Base-by-base conservation (phyloP, 139 green algal genomes). In the Spirogloea muscicola region DNA sequence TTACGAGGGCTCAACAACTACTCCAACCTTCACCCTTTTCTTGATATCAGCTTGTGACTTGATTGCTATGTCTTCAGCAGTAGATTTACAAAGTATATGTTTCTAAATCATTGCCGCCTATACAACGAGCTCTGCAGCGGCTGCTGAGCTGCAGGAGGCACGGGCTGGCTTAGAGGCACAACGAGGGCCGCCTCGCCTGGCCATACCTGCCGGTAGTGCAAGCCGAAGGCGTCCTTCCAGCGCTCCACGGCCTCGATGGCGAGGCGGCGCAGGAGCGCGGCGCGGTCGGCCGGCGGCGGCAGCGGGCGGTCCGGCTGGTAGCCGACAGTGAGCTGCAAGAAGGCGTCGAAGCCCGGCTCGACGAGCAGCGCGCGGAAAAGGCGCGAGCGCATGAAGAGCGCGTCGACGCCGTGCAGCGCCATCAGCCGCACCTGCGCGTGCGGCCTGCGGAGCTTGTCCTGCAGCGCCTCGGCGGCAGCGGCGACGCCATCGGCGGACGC, bases 361-460 rank as follows among this genome's bases (percentile, higher is more conserved):
- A n/a, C n/a, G 29, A 79, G 61, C n/a, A 79, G 70, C 6, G 6
- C 25, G 33, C 70, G 43, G 70, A 79, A 79, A 18, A 61, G 5
- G 18, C 34, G 29, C 18, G 70, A 79, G n/a, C 70, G 61, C 27
- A 65, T 65, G 64, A 79, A 79, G 29, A 79, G 64, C 33, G 58
- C 62, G 49, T 79, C 70, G 34, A 61, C 64, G 27, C 31, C 3
- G 13, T 66, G 62, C 42, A 79, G 25, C 18, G 70, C 39, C 18
- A 76, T 25, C n/a, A 74, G 74, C 5, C 69, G 69, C 61, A 78
- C 69, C 69, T 78, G 57, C n/a, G n/a, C n/a, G n/a, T n/a, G n/a
- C n/a, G n/a, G n/a, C n/a, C n/a, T n/a, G n/a, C n/a, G n/a, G n/a
- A n/a, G n/a, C n/a, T n/a, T n/a, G n/a, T n/a, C n/a, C n/a, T n/a